phyloP scores from a whole-genome alignment of 331 rosid genomes.

The Acacia concinna region DNA sequence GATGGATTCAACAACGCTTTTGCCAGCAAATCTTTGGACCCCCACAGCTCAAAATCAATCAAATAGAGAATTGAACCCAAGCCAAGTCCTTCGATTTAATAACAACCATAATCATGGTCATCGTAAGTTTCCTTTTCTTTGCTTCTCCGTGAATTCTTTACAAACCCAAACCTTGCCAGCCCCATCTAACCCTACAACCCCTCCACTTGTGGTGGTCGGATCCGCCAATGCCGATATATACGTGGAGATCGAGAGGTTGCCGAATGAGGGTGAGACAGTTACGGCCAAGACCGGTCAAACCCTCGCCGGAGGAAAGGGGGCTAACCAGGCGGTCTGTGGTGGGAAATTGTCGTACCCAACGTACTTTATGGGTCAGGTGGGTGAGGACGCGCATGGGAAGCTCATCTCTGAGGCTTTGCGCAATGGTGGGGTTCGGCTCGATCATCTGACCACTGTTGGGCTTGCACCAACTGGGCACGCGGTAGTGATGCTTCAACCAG shows the following conservation, averaged over 20 bases:
- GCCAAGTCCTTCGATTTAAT: conserved; percentile 47
- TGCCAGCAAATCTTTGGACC: conserved; percentile 39
- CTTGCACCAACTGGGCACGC: conserved; percentile 77
- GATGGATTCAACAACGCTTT: conserved; percentile 46
- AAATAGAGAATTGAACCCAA: conserved; percentile 9
- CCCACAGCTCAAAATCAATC: conserved; percentile 9
- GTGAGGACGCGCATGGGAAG: conserved; percentile 73
- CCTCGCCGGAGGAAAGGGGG: conserved; percentile 85
- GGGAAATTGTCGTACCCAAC: conserved; percentile 78
- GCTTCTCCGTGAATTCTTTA: conserved; percentile 44
- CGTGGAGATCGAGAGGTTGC: conserved; percentile 74
- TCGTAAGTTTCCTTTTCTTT: conserved; percentile 35
- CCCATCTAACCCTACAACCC: conserved; percentile 24
- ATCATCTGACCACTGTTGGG: conserved; percentile 41
- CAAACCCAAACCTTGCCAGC: conserved; percentile 25
- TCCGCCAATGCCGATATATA: conserved; percentile 91
- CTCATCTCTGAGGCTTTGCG: conserved; percentile 55
- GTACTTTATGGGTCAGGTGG: conserved; percentile 83
- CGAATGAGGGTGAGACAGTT: conserved; percentile 69
- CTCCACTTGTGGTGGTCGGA: conserved; percentile 76
- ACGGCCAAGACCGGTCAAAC: conserved; percentile 74
- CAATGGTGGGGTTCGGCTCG: conserved; percentile 56
- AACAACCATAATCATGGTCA: conserved; percentile 1
- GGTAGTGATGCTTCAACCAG: conserved; percentile 78
- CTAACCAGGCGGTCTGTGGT: conserved; percentile 78